Evolutionary conservation across 305 asterid genomes (phyloP).

Genomic region (Andrographis paniculata): DNA sequence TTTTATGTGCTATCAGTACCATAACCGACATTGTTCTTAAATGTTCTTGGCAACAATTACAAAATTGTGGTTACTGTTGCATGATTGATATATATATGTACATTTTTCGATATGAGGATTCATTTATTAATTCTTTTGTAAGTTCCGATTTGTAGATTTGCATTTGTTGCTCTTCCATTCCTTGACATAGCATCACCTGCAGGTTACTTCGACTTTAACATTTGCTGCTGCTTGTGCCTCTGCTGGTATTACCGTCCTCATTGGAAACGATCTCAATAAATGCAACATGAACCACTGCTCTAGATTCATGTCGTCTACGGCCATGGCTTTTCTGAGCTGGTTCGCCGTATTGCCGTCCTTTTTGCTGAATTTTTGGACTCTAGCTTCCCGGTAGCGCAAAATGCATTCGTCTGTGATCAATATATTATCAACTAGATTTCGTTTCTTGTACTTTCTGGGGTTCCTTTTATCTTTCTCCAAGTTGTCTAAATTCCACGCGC

Average conservation of each 20-base stretch:
- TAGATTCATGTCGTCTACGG: constrained; percentile 86
- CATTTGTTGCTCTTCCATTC: too few species aligned
- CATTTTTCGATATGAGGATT: too few species aligned
- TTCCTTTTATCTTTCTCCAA: not conserved
- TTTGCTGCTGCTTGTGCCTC: constrained; percentile 96
- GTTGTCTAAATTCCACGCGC: too few species aligned
- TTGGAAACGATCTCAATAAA: constrained; percentile 67
- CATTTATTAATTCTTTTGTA: too few species aligned
- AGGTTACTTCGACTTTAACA: constrained; percentile 84
- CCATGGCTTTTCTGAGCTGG: constrained; percentile 95
- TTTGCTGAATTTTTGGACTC: constrained; percentile 75
- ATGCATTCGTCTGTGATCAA: not conserved
- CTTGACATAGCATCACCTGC: constrained; percentile 20
- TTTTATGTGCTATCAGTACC: too few species aligned
- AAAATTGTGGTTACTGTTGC: too few species aligned
- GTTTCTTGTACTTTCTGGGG: constrained; percentile 7
- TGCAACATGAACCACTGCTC: constrained; percentile 74
- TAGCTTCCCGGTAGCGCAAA: constrained; percentile 49
- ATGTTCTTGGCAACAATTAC: too few species aligned
- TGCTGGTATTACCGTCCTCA: constrained; percentile 90
- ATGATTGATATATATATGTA: too few species aligned
- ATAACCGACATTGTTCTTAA: too few species aligned
- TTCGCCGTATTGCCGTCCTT: constrained; percentile 74
- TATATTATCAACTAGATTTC: constrained; percentile 10
- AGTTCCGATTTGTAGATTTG: too few species aligned